Evolutionary conservation across 192 early-diverging fungal species (phyloP), one percentile per base, ranked within the genome.

Genomic region (Entophlyctis luteolus): DNA sequence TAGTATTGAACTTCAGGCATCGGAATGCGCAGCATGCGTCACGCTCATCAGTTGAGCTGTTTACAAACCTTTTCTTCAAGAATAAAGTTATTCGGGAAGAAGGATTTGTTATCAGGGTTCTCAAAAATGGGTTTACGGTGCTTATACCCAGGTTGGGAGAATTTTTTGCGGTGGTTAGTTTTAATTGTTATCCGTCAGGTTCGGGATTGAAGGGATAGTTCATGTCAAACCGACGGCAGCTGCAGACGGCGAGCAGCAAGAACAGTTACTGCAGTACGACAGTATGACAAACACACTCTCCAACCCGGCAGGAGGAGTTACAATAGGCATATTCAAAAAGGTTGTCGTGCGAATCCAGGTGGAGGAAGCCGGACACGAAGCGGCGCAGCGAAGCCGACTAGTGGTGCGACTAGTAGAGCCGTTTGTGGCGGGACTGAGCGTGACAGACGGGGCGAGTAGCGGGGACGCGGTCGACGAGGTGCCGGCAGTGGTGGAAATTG

Each of bases 31-130:
- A 99, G 75, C 90, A 93, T 59, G 97, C 97, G 0, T 81, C 88
- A 10, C 85, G 95, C 4, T 90, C 91, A 32, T 96, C 93, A 1
- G 97, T 95, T 10, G 97, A 99, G 79, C 82, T 99, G 10, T 97
- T 88, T 82, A 99, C 97, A 1, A 87, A 94, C 62, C 62, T 98
- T 60, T 99, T 93, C 81, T 99, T 99, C 82, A 93, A 90, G 77
- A 88, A 87, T 71, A 99, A 97, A 82, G n/a, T 73, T 16, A 79
- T 93, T 34, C 79, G 87, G 34, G 91, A 94, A 70, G 86, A 90
- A 56, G 97, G 87, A 5, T 95, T 91, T 71, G 91, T 99, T 6
- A 90, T 90, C 28, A 87, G 93, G 53, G 81, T 97, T 27, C 74
- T 98, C 59, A 93, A 96, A 74, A 99, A 98, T 75, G 97, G 95